Evolutionary conservation across 2,329 filamentous ascomycete species (phyloP).

Genomic region (Lachnum nothofagi): DNA sequence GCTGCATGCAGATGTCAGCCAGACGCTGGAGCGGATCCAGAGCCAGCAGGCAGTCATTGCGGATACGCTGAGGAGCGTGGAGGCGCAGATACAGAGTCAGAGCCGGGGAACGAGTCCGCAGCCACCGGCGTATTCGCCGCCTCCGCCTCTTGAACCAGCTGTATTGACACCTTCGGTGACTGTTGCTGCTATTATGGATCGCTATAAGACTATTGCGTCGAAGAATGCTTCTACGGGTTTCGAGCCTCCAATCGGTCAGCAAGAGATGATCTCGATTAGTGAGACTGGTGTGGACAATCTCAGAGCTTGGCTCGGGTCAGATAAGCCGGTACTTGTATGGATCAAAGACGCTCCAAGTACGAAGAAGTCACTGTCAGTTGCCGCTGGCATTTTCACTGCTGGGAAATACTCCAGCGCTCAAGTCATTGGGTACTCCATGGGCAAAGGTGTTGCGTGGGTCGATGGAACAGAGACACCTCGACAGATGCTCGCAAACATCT

Average conservation of each 20-base stretch:
- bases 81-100: neutral
- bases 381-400: neutral
- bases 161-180: neutral
- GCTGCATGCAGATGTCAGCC: neutral
- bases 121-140: neutral
- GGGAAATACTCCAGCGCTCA: neutral
- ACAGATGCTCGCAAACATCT: neutral
- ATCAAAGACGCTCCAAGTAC: neutral
- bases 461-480: neutral
- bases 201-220: neutral
- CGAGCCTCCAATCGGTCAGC: neutral
- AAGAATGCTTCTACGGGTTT: neutral
- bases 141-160: neutral
- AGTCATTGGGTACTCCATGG: neutral
- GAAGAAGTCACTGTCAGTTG: neutral
- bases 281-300: neutral
- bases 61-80: neutral
- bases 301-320: neutral
- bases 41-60: neutral
- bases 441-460: neutral
- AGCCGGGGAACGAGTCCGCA: neutral
- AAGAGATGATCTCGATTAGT: neutral
- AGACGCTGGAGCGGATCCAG: neutral
- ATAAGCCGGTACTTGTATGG: neutral
- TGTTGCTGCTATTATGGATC: neutral